Conservation (phyloP, 495 filamentous ascomycete species). For the Neurospora sp. region DNA sequence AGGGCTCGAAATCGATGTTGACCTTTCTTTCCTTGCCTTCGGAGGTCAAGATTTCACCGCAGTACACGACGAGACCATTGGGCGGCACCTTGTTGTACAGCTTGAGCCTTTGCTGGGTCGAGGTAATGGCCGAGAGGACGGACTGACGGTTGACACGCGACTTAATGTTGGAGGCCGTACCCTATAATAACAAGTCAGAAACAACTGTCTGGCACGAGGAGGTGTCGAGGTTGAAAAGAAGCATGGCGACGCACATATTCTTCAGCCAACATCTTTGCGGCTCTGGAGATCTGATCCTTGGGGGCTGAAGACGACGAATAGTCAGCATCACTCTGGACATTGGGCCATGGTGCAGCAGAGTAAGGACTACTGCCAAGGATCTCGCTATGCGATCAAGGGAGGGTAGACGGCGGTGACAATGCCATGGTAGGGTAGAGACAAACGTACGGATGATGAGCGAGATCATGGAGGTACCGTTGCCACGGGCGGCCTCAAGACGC, state of each 20-base stretch:
- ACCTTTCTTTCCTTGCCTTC: conserved; percentile 99
- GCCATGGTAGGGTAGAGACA: conserved; percentile 4
- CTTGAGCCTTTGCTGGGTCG: conserved; percentile 96
- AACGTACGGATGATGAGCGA: conserved; percentile 90
- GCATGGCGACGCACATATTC: conserved; percentile 66
- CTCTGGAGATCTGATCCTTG: conserved; percentile 94
- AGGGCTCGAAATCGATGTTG: conserved; percentile 99
- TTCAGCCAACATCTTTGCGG: conserved; percentile 99
- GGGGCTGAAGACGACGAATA: conserved; percentile 48
- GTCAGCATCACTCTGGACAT: conserved; percentile 8
- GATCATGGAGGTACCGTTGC: conserved; percentile 98
- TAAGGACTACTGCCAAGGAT: neutral
- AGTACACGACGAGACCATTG: conserved; percentile 96
- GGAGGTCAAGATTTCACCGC: conserved; percentile 98
- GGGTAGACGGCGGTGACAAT: conserved; percentile 13
- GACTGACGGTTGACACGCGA: conserved; percentile 97
- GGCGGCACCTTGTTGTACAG: conserved; percentile 97
- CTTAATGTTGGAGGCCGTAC: conserved; percentile 98
- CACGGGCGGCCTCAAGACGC: conserved; percentile 81
- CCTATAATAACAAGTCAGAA: conserved; percentile 42
- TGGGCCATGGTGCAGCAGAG: neutral
- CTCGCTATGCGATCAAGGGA: neutral
- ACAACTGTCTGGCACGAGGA: conserved; percentile 1
- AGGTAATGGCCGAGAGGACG: conserved; percentile 94
- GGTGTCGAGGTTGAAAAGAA: neutral